Evolutionary conservation across 163 green algal genomes (phyloP).

Genomic region (Chlamydomonas reinhardtii): DNA sequence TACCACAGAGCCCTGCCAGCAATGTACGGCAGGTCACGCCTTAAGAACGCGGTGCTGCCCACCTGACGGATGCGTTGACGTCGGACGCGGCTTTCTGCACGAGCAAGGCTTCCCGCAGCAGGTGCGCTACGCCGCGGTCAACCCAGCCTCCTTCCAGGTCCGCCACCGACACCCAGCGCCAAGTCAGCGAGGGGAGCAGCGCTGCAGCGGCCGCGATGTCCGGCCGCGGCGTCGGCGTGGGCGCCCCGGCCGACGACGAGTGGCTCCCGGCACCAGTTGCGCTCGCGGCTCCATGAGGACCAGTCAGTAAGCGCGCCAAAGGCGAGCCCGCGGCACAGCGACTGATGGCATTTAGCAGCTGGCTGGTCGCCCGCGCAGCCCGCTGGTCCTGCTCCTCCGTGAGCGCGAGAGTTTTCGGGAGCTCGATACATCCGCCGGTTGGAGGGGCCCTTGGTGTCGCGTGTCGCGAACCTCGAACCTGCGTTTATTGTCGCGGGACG

Average conservation of each 20-base stretch:
- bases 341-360: neutral
- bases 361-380: too few species aligned
- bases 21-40: too few species aligned
- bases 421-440: too few species aligned
- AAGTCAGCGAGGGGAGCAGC: constrained; percentile 13
- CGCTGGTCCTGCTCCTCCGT: too few species aligned
- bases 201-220: neutral
- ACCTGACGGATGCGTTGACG: constrained; percentile 18
- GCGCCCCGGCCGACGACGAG: neutral
- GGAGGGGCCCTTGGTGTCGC: too few species aligned
- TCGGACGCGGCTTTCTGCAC: constrained; percentile 24
- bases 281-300: neutral
- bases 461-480: too few species aligned
- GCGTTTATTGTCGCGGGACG: too few species aligned
- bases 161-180: constrained; percentile 20
- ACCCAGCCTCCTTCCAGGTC: constrained; percentile 17
- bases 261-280: neutral
- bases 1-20: too few species aligned
- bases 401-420: too few species aligned
- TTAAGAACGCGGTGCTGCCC: neutral
- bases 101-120: constrained; percentile 27
- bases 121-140: neutral
- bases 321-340: neutral
- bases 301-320: neutral
- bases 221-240: too few species aligned